These are phyloP conservation scores for Xylariaceae sp. DNA, from an alignment of 2,329 filamentous ascomycete genomes.

Conservation along the genomic window DNA sequence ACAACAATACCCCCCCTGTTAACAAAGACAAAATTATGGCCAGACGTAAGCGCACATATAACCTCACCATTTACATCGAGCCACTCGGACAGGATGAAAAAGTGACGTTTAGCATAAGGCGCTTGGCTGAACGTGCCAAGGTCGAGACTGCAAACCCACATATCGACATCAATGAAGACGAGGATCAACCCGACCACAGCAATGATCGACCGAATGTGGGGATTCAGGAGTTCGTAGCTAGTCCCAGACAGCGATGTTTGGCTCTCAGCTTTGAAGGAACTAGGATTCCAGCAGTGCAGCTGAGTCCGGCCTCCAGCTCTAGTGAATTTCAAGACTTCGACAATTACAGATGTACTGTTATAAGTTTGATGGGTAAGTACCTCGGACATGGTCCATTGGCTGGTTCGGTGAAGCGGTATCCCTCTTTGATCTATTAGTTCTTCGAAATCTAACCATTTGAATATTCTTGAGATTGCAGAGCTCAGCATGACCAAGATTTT, in stretches of 20 bases:
- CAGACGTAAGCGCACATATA: conserved; percentile 11
- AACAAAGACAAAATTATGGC: conserved; percentile 15
- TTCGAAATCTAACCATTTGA: conserved; percentile 11
- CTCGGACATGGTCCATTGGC: conserved; percentile 3
- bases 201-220: conserved; percentile 9
- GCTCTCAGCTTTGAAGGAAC: conserved; percentile 4
- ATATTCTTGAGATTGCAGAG: conserved; percentile 4
- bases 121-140: conserved; percentile 13
- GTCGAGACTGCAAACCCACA: conserved; percentile 18
- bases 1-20: conserved; percentile 13
- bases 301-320: conserved; percentile 7
- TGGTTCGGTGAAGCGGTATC: conserved; percentile 6
- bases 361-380: conserved; percentile 3
- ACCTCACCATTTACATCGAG: conserved; percentile 15
- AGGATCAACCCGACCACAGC: conserved; percentile 14
- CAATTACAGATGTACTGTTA: conserved; percentile 6
- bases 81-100: conserved; percentile 18
- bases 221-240: conserved; percentile 8
- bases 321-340: conserved; percentile 8
- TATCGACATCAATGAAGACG: conserved; percentile 14
- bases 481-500: conserved; percentile 12
- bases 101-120: conserved; percentile 16
- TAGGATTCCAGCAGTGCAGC: conserved; percentile 11
- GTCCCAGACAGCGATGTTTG: conserved; percentile 1
- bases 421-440: conserved; percentile 7